Evolutionary conservation across 805 yeast species (phyloP), one percentile per base, ranked within the genome.

Genomic region (Yamadazyma ubonensis): DNA sequence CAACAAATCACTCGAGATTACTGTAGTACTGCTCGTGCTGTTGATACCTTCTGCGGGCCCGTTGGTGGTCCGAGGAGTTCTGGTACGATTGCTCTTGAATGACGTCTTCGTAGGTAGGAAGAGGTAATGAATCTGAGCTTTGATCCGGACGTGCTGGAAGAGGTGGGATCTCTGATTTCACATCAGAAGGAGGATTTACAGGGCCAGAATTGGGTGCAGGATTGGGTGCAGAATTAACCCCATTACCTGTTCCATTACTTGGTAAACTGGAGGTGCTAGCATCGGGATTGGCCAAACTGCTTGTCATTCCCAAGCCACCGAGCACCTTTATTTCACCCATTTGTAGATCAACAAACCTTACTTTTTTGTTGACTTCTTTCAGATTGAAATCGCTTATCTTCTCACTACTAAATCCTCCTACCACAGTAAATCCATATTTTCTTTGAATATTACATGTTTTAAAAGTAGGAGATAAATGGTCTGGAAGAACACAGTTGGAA

Each of bases 371-470:
- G 8, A 39, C 12, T 29, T 59, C 66, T 8, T 25, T 23, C 22
- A 46, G 55, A 28, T 49, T 45, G 20, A 49, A 49, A 28, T 57
- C 61, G 16, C 12, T 11, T 12, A 63, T 45, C 34, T 48, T 51
- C 29, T 56, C 62, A 37, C 53, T 39, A 5, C 61, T 51, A 25
- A 59, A 56, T 5, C 61, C 63, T 7, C 51, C 63, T 2, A 39
- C 45, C 1, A 59, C 45, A 2, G 45, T 19, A 5, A 58, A 36
- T 7, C 43, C 35, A 36, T 59, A 59, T 29, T 42, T 46, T 27
- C 84, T 63, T 8, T 62, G 52, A 16, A 82, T 67, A 50, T 79
- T 80, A 50, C 86, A 79, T 4, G 80, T 71, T 18, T 53, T 57
- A 54, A 83, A 82, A 14, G 75, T 57, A 2, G 86, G 85, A 2